Base-by-base conservation (phyloP, 2,329 filamentous ascomycete species). In the Juglanconis juglandina region DNA sequence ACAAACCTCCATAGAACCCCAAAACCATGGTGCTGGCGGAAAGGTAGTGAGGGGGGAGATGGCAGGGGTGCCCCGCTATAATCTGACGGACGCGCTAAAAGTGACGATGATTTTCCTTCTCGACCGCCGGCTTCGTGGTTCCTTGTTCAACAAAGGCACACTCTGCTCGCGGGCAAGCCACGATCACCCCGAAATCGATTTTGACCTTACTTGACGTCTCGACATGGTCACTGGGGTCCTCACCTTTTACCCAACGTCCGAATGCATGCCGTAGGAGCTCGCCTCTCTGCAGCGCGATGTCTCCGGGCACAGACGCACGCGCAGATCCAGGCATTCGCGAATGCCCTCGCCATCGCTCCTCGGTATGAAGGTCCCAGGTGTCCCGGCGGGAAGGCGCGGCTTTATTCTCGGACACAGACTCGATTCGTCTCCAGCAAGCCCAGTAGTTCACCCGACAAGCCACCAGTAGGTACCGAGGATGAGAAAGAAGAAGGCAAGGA, bases 191-290 rank as follows among this genome's bases (percentile, higher is more conserved):
- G 39, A 46, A 39, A n/a, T 41, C 44, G 24, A 51, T 42, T 39
- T 44, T n/a, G 58, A 55, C 35, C 41, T 35, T 53, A 32, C 39
- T 46, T 46, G 17, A 53, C 53, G 44, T 51, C 46, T 61, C 61
- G 61, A 61, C 53, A 63, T 63, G 61, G 53, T 63, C 50, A 60
- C 54, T 61, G 51, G 58, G 61, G 49, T 56, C 39, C 35, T 57
- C 33, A 39, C 34, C 53, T 54, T 58, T 34, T 56, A 50, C 42
- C 49, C 46, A 51, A 51, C 61, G 33, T 54, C 51, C 61, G 56
- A 63, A 63, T 63, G 61, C 61, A 63, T 60, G 60, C 58, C 56
- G 48, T 63, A 61, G 53, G 53, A 53, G 57, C 53, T 50, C 50
- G 57, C 56, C 33, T 57, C n/a, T 46, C 61, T 57, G 61, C 61